Percentiles rank a stretch among this genome's conserved stretches.
These are phyloP conservation scores for Fraxinus quadrangulata DNA, from an alignment of 257 asterid genomes.

Conservation along the genomic window DNA sequence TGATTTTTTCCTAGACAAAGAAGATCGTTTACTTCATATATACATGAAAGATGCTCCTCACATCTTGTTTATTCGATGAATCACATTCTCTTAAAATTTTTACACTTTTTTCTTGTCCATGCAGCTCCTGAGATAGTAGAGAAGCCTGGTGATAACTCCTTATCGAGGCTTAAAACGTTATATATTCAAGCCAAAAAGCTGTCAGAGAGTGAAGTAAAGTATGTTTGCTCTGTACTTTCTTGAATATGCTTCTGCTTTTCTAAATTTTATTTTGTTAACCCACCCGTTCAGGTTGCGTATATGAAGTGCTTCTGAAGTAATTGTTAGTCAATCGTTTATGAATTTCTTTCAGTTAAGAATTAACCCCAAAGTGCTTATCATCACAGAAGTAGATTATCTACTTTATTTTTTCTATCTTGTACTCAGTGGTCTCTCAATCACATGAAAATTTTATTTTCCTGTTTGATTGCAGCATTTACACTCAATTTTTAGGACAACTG, in stretches of 20 bases:
- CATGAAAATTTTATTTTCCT: conserved; percentile 18
- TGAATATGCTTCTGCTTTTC: background rate
- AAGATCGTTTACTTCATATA: background rate
- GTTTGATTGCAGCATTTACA: conserved; percentile 60
- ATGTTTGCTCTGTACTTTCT: conserved; percentile 20
- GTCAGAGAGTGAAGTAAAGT: conserved; percentile 81
- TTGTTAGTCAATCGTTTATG: conserved; percentile 9
- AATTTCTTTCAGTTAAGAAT: background rate
- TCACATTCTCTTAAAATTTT: conserved; percentile 16
- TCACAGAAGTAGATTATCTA: background rate
- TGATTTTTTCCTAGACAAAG: background rate
- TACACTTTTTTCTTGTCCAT: conserved; percentile 21
- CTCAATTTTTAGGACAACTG: conserved; percentile 68
- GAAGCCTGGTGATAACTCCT: conserved; percentile 83
- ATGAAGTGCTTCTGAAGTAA: background rate
- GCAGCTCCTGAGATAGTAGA: conserved; percentile 92
- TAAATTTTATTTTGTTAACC: background rate
- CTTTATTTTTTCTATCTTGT: background rate
- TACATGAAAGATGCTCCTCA: background rate
- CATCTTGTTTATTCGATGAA: conserved; percentile 10
- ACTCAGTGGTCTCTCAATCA: background rate
- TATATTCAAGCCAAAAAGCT: conserved; percentile 86
- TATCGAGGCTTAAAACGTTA: conserved; percentile 65
- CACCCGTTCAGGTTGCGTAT: background rate
- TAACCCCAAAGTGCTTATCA: background rate